Evolutionary conservation across 2,329 filamentous ascomycete genomes (phyloP).

Genomic region (Trichoderma koningiopsis): DNA sequence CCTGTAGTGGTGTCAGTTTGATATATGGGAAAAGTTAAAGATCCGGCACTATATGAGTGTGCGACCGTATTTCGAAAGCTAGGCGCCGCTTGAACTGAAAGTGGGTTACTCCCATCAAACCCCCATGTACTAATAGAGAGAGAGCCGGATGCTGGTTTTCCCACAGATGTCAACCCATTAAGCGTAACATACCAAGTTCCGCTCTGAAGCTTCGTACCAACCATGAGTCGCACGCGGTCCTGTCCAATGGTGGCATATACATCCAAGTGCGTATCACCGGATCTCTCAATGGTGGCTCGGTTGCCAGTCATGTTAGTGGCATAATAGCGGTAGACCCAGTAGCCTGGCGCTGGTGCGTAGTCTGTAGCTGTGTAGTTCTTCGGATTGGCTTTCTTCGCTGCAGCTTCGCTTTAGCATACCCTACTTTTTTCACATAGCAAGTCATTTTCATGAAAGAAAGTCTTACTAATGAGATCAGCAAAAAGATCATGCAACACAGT

Average conservation of each 20-base stretch:
- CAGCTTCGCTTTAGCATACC: neutral
- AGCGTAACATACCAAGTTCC: neutral
- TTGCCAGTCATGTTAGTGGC: conserved; percentile 23
- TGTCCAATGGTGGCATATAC: conserved; percentile 10
- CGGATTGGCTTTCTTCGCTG: neutral
- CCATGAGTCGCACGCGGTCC: neutral
- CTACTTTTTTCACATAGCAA: neutral
- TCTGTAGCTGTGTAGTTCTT: neutral
- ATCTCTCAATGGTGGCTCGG: neutral
- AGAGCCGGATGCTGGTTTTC: neutral
- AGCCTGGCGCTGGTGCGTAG: neutral
- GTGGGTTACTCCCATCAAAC: neutral
- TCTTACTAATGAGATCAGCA: neutral
- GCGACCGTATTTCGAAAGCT: neutral
- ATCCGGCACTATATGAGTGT: neutral
- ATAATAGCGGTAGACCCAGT: conserved; percentile 20
- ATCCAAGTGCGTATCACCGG: conserved; percentile 10
- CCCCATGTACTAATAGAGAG: neutral
- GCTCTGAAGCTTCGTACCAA: neutral
- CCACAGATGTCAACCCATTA: neutral
- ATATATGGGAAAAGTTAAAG: neutral
- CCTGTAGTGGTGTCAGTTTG: neutral
- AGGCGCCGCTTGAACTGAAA: neutral
- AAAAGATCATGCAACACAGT: neutral
- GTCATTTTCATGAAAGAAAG: neutral